Evolutionary conservation across 345 rosid species (phyloP), one percentile per base, ranked within the genome.

Genomic region (Barbarea vulgaris): DNA sequence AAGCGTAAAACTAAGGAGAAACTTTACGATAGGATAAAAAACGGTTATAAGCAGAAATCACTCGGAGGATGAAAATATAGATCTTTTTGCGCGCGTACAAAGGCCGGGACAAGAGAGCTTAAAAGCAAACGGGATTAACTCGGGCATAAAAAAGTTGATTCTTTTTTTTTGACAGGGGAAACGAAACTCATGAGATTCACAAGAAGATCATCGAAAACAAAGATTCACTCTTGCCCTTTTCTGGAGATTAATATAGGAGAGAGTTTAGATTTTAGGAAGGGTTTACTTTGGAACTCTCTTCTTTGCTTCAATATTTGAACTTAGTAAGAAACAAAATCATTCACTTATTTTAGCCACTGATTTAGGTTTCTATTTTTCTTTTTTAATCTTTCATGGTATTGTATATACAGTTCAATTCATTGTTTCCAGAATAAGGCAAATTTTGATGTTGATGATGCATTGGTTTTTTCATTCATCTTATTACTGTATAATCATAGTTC

Each of bases 1-100:
- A 95, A 95, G 84, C 86, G 96, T 82, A 95, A 90, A 81, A 85
- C 81, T 1, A 86, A 81, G 69, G 97, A 89, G 82, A 92, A 88
- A 77, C 82, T 87, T 27, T 71, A 72, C 4, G 93, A 88, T 55
- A 87, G 98, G 76, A 70, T 83, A 73, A 87, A 82, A 70, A 64
- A 80, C 6, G 98, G 98, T 46, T 90, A 95, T 74, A 84, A 68
- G 74, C 99, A 95, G 82, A 90, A 85, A 71, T 81, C 97, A 33
- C 89, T 95, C 0, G 91, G 93, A 51, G 77, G 81, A 59, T 78
- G 72, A 77, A 27, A 37, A 48, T 22, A 47, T 28, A 37, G 12
- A 65, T 13, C 50, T 58, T 37, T 33, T 37, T 8, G 53, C 9
- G 7, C 53, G 31, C 55, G 18, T 28, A 41, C 69, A 48, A 71